Evolutionary conservation across 306 rosid species (phyloP).

Genomic region (Lagenaria siceraria): DNA sequence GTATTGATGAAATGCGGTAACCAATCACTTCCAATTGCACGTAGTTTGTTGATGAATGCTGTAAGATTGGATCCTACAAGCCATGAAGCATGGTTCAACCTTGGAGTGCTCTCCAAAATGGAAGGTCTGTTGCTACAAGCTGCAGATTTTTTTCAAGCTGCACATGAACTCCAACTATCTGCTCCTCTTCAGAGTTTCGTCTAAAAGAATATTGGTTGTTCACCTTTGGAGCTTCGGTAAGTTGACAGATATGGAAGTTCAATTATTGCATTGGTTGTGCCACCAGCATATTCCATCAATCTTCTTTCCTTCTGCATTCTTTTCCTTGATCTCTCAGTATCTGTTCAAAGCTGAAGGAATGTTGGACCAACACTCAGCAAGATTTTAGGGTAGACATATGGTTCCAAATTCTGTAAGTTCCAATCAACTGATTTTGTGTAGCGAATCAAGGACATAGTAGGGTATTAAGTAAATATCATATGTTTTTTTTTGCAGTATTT

Average conservation of each 20-base stretch:
- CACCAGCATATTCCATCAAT: not conserved
- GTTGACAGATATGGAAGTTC: not conserved
- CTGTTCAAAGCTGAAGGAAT: not conserved
- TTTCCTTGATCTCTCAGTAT: not conserved
- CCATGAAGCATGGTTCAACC: conserved; percentile 69
- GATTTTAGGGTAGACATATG: not conserved
- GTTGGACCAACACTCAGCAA: not conserved
- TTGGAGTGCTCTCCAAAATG: conserved; percentile 48
- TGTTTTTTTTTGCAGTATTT: conserved; percentile 1
- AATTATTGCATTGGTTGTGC: not conserved
- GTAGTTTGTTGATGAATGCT: conserved; percentile 71
- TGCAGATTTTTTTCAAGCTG: conserved; percentile 75
- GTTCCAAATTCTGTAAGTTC: not conserved
- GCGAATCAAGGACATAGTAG: not conserved
- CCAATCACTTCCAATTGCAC: conserved; percentile 53
- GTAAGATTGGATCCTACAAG: conserved; percentile 60
- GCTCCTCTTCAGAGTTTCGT: conserved; percentile 53
- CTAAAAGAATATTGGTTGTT: conserved; percentile 4
- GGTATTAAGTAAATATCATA: not conserved
- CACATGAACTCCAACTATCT: conserved; percentile 52
- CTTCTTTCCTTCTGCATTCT: not conserved
- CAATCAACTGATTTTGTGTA: not conserved
- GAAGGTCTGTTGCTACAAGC: conserved; percentile 64
- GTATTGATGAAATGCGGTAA: conserved; percentile 44
- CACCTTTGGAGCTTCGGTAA: not conserved